phyloP scores from a whole-genome alignment of 306 rosid genomes.

The Comarum palustre region DNA sequence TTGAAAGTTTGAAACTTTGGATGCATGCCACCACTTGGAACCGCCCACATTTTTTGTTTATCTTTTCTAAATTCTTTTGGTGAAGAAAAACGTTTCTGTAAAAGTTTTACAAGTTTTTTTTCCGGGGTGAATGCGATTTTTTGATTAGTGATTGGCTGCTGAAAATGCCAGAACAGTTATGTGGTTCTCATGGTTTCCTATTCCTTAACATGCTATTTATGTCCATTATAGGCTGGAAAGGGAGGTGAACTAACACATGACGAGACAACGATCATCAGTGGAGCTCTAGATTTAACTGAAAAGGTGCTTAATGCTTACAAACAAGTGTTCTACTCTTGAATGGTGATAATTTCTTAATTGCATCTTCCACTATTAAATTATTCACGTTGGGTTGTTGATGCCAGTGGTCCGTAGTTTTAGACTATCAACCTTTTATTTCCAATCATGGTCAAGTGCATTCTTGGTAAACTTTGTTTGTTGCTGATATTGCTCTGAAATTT shows the following conservation, averaged over 20 bases:
- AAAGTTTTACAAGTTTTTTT: background rate
- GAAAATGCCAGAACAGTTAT: constrained; percentile 12
- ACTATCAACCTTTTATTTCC: background rate
- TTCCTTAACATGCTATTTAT: constrained; percentile 20
- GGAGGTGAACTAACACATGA: constrained; percentile 94
- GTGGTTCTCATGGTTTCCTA: background rate
- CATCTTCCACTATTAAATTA: background rate
- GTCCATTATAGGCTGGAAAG: constrained; percentile 76
- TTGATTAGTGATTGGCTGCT: background rate
- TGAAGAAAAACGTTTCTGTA: background rate
- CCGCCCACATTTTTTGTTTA: background rate
- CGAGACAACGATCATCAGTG: constrained; percentile 92
- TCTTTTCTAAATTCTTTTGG: background rate
- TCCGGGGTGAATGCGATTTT: background rate
- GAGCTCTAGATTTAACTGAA: constrained; percentile 90
- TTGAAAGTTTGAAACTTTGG: background rate
- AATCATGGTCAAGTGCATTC: constrained; percentile 2
- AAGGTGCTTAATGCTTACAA: constrained; percentile 44
- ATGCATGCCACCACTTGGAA: background rate
- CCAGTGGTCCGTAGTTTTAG: background rate
- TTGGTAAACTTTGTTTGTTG: background rate
- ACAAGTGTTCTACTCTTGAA: constrained; percentile 1
- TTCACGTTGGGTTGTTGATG: background rate
- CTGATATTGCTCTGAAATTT: background rate
- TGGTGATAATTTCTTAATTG: background rate